A percentile compares a stretch with the other conserved stretches of the same genome.
phyloP scores from a whole-genome alignment of 2,329 filamentous ascomycete species.

The Epicoccum sorghinum region DNA sequence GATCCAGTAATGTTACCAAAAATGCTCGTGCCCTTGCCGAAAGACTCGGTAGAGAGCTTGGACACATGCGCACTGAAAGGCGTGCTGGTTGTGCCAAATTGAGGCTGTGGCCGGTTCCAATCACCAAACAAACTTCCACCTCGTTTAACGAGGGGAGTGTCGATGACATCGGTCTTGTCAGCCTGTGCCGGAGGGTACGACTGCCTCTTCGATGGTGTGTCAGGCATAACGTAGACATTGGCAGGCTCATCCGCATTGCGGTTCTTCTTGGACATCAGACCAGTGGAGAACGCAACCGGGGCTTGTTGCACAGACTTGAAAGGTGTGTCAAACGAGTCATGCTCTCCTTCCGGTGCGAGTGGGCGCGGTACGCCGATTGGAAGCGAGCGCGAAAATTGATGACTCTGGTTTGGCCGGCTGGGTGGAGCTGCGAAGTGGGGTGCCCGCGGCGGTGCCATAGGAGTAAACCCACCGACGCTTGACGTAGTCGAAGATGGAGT shows the following conservation, averaged over 20 bases:
- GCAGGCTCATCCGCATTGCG: constrained; percentile 70
- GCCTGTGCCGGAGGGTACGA: constrained; percentile 68
- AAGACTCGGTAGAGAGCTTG: constrained; percentile 69
- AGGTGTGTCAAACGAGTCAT: constrained; percentile 72
- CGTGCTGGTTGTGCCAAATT: constrained; percentile 80
- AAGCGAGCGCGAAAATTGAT: constrained; percentile 73
- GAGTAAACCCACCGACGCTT: constrained; percentile 68
- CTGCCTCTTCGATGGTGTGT: constrained; percentile 95
- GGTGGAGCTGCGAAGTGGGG: constrained; percentile 30
- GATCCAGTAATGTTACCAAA: constrained; percentile 64
- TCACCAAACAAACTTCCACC: constrained; percentile 64
- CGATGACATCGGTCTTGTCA: constrained; percentile 38
- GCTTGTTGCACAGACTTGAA: constrained; percentile 76
- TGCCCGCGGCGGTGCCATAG: constrained; percentile 50
- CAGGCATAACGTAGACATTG: constrained; percentile 73
- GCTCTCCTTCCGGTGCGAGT: constrained; percentile 52
- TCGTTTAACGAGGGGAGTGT: constrained; percentile 50
- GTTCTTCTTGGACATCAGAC: constrained; percentile 90
- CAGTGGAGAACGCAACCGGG: constrained; percentile 84
- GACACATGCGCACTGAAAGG: constrained; percentile 73
- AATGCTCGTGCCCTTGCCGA: constrained; percentile 67
- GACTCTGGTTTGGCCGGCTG: constrained; percentile 24
- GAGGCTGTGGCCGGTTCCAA: constrained; percentile 68
- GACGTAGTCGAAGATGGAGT: constrained; percentile 87
- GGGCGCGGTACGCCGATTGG: constrained; percentile 69